Conservation (phyloP, 192 early-diverging fungal species). For the Ambispora gerdemannii region DNA sequence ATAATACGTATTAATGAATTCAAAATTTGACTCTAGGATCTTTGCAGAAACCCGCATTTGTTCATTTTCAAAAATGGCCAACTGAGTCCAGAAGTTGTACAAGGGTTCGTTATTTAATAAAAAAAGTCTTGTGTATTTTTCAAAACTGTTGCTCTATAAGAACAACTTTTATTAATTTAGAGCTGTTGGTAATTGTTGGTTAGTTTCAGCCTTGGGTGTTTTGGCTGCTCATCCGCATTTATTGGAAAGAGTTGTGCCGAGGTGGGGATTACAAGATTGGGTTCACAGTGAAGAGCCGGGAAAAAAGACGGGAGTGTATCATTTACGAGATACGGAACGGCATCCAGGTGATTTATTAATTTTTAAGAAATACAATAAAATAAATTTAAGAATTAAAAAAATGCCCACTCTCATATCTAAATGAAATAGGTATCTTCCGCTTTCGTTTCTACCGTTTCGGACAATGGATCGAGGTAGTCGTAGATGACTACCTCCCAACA, state of each 20-base stretch:
- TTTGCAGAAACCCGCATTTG: constrained; percentile 3
- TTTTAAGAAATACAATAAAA: neutral
- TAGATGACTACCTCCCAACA: constrained; percentile 50
- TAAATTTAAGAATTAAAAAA: neutral
- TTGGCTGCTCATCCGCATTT: constrained; percentile 24
- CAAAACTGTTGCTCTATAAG: neutral
- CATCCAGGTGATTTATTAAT: constrained; percentile 28
- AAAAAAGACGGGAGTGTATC: constrained; percentile 19
- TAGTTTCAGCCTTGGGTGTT: constrained; percentile 29
- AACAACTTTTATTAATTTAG: constrained; percentile 2
- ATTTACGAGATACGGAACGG: constrained; percentile 25
- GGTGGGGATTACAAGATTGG: constrained; percentile 29
- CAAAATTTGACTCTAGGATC: constrained; percentile 1
- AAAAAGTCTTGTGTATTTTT: neutral
- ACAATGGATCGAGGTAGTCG: constrained; percentile 50
- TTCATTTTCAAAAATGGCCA: constrained; percentile 11
- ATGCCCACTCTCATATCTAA: neutral
- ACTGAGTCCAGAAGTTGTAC: constrained; percentile 15
- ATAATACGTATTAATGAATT: neutral
- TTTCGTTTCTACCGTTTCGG: constrained; percentile 51
- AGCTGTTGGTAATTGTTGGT: constrained; percentile 33
- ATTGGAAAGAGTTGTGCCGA: constrained; percentile 28
- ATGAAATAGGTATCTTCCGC: constrained; percentile 38
- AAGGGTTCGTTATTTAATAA: neutral
- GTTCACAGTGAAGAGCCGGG: constrained; percentile 25